Base-by-base conservation (phyloP, 140 eudicot genomes). In the Senecio squalidus region DNA sequence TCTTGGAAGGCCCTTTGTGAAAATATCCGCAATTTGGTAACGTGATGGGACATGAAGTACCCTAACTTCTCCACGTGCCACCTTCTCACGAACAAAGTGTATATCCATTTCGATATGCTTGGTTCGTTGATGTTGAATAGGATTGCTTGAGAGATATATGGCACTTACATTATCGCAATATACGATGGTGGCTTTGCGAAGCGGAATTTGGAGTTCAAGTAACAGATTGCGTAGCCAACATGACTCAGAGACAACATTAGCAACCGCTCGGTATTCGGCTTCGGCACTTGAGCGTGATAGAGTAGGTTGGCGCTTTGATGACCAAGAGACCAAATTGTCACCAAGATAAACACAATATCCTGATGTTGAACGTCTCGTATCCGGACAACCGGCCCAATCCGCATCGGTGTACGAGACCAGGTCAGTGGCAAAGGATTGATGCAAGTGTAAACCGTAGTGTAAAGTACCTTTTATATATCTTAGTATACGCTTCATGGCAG, bases 201-300 rank as follows among this genome's bases (percentile, higher is more conserved):
- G 4, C 1, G 49, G 49, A 14, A 43, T 14, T 2, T 43, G 47
- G 5, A 57, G 48, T 34, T 57, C 63, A 0, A 57, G 14, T 1
- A 57, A 10, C 4, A 34, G 2, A 14, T 57, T 30, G 16, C 20
- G 28, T 4, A 57, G 25, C 71, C 71, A 65, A 51, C 61, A 25
- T 10, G 45, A 1, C 27, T 66, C 46, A 6, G 49, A 5, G 6
- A 57, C 64, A 0, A 13, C 33, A 4, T 57, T 57, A 0, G 48
- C 18, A 8, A 66, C 46, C 0, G 44, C 72, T 8, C 63, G 0
- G 4, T 66, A 66, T 34, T 66, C 64, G 2, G 64, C 64, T 17
- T 66, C 56, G 17, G 64, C 44, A 27, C 63, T 53, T 4, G 72
- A 66, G 6, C 24, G 36, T 0, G 61, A 51, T 2, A 38, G 4